Conservation (phyloP, 805 yeast genomes). For the Lachancea kluyveri region DNA sequence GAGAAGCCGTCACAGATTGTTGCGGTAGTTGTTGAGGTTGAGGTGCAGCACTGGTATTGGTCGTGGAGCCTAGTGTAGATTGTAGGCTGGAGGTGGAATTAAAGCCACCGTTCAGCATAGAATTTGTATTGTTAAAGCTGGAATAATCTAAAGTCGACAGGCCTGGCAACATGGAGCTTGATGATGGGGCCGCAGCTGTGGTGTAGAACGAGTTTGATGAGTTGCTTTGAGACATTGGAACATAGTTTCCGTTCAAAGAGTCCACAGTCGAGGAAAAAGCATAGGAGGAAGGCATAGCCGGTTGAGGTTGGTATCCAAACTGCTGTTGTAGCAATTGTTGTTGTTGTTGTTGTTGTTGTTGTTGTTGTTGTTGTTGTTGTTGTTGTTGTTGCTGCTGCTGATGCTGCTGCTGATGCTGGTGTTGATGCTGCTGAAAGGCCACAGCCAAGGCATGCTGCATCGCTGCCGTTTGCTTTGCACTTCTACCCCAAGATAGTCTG, state of each 20-base stretch:
- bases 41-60: too few relatives aligned
- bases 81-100: constrained; percentile 4
- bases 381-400: constrained; percentile 11
- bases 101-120: constrained; percentile 2
- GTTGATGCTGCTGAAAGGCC: constrained; percentile 27
- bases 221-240: constrained; percentile 4
- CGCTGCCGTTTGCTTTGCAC: constrained; percentile 28
- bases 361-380: constrained; percentile 8
- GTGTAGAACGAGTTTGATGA: constrained; percentile 1
- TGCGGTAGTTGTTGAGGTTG: neutral
- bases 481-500: constrained; percentile 84
- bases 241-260: constrained; percentile 8
- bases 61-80: too few relatives aligned
- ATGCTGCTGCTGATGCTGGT: constrained; percentile 13
- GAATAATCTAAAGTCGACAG: constrained; percentile 4
- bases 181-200: neutral
- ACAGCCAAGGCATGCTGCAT: constrained; percentile 15
- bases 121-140: neutral
- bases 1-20: constrained; percentile 1
- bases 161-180: constrained; percentile 6
- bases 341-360: constrained; percentile 9
- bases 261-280: constrained; percentile 11
- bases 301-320: constrained; percentile 15
- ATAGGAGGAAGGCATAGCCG: constrained; percentile 9
- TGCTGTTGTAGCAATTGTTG: constrained; percentile 8